These are phyloP conservation scores for Salix udensis DNA, from an alignment of 345 rosid genomes.

Conservation along the genomic window DNA sequence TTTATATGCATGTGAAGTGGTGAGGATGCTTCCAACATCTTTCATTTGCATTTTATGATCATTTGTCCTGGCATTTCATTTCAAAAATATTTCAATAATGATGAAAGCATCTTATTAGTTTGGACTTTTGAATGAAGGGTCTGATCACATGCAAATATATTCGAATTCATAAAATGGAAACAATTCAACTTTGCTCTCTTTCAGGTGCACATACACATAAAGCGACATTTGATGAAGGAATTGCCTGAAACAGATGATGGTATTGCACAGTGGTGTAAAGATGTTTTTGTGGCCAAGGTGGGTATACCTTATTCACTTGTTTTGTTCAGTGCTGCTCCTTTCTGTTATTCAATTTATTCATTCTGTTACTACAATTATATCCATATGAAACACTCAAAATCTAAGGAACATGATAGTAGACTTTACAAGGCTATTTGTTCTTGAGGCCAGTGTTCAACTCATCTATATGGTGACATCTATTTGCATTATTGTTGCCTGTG, in stretches of 20 bases:
- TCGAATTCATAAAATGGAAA: not conserved
- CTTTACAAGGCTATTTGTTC: not conserved
- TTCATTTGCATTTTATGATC: not conserved
- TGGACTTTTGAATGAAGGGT: not conserved
- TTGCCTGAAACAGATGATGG: constrained; percentile 31
- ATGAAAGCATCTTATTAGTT: not conserved
- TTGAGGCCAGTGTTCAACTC: not conserved
- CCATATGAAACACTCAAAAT: not conserved
- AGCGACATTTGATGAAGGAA: constrained; percentile 30
- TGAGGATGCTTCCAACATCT: not conserved
- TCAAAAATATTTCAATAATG: not conserved
- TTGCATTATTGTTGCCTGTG: constrained; percentile 1
- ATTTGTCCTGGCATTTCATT: not conserved
- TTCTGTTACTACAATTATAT: not conserved
- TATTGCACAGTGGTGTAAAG: constrained; percentile 37
- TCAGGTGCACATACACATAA: constrained; percentile 25
- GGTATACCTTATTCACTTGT: not conserved
- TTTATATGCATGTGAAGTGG: not conserved
- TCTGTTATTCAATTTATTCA: not conserved
- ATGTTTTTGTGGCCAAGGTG: constrained; percentile 33
- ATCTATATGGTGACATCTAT: not conserved
- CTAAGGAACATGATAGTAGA: not conserved
- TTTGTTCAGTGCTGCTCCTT: not conserved
- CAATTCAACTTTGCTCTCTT: not conserved
- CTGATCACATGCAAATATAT: not conserved